Base-by-base conservation (phyloP, 306 rosid species). In the Parietaria judaica region DNA sequence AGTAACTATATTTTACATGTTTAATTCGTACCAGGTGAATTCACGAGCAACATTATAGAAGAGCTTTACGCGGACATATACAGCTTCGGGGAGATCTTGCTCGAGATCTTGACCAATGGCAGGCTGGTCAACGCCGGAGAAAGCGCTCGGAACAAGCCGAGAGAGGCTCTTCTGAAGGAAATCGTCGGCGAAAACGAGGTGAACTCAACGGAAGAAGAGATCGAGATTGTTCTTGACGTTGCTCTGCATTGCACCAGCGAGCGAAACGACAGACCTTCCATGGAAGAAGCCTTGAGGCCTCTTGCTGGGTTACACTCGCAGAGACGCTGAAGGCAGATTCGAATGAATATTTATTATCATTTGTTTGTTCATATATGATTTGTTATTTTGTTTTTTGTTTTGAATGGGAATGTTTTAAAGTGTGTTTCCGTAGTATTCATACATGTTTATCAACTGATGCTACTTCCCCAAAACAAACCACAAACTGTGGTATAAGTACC, bases 191-290 rank as follows among this genome's bases (percentile, higher is more conserved):
- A 80, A 58, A 87, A 87, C 61, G 86, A 83, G 71, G 74, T 64
- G 48, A 65, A 69, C 73, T 75, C 88, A 16, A 8, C 74, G 65
- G 78, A 80, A 67, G 90, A 84, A 60, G 87, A 79, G 64, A 71
- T 80, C 5, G 82, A 77, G 63, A 68, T 66, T 44, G 88, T 73
- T 64, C 72, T 88, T 61, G 90, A 84, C 70, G 83, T 84, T 60
- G 94, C 95, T 57, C 66, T 77, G 55, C 77, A 80, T 60, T 92
- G 98, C 80, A 88, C 88, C 8, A 80, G 76, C 63, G 84, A 79
- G 66, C 70, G 81, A 36, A 57, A 70, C 1, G 86, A 92, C 34
- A 75, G 84, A 16, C 95, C 98, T 64, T 82, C 95, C 70, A 86
- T 88, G 79, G 81, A 82, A 60, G 88, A 82, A 39, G 81, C 77